Evolutionary conservation across 768 basidiomycete species (phyloP).

Genomic region (Albatrellus ellisii): DNA sequence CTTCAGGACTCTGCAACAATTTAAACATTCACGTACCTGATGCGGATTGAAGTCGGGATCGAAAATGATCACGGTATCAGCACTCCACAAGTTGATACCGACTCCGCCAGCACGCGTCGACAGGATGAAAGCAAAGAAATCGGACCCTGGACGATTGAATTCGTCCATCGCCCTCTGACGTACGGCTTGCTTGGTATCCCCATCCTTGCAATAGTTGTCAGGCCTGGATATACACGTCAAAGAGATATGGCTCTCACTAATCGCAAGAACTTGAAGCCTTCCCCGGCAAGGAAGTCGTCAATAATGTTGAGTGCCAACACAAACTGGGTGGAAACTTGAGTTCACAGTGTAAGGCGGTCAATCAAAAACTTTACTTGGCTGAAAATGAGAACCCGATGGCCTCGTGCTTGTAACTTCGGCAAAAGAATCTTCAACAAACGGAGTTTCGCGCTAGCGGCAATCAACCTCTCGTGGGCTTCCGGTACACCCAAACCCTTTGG

Average conservation of each 20-base stretch:
- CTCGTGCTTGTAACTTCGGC: constrained; percentile 71
- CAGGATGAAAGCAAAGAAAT: constrained; percentile 83
- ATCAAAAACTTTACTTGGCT: constrained; percentile 51
- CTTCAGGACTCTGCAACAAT: not conserved
- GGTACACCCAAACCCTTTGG: constrained; percentile 39
- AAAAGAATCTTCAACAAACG: constrained; percentile 63
- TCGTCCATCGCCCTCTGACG: constrained; percentile 93
- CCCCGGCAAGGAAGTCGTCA: constrained; percentile 80
- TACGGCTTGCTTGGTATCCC: constrained; percentile 70
- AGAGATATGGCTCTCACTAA: constrained; percentile 33
- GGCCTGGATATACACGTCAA: constrained; percentile 3
- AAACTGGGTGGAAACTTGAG: constrained; percentile 39
- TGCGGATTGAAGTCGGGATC: constrained; percentile 99
- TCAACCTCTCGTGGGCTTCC: constrained; percentile 67
- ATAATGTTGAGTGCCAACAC: constrained; percentile 76
- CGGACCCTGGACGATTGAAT: constrained; percentile 81
- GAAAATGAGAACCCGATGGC: constrained; percentile 84
- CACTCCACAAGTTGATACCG: constrained; percentile 48
- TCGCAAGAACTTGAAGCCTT: constrained; percentile 68
- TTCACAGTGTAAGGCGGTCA: not conserved
- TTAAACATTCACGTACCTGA: constrained; percentile 36
- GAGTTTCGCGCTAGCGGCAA: constrained; percentile 80
- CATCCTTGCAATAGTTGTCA: constrained; percentile 46
- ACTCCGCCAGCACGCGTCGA: constrained; percentile 59
- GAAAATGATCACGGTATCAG: constrained; percentile 81